Base-by-base conservation (phyloP, 306 rosid species). In the Castanea sativa region DNA sequence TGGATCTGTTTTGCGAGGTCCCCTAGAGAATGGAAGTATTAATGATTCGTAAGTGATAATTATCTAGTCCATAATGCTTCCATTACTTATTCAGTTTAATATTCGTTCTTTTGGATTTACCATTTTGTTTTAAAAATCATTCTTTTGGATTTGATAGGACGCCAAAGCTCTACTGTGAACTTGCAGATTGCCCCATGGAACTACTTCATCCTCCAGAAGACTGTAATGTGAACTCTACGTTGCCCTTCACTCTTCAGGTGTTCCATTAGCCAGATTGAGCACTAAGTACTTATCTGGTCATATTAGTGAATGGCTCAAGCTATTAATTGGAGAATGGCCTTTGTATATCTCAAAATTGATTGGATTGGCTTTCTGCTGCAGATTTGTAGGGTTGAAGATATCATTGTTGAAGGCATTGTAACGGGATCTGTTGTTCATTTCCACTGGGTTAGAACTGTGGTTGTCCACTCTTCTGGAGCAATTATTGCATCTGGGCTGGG, bases 241-340 rank as follows among this genome's bases (percentile, higher is more conserved):
- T 95, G 81, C 86, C 92, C 88, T 95, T 95, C 86, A 95, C 99
- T 76, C 92, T 95, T 86, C 99, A 95, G 99, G 99, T 95, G 81
- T 82, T 73, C 82, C 83, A 73, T 85, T 84, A 78, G 71, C 84
- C 73, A 75, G 78, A 74, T 76, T 76, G 80, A 78, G 55, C 76
- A 69, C 76, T 78, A 67, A 81, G 85, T 83, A 75, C 83, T 87
- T 85, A 60, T 77, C 79, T 77, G 78, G 72, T 78, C 78, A 70
- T 61, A 77, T 84, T 55, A 76, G 27, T 80, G 70, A 27, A 73
- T 64, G 18, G 57, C 72, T 64, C 72, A 77, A 13, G 60, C 20
- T 58, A 19, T 82, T 57, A 70, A 64, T 71, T 27, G 65, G 32
- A 69, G 76, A 56, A 78, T 76, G 6, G 58, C 35, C 75, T 45